Evolutionary conservation across 306 rosid species (phyloP).

Genomic region (Nissolia schottii): DNA sequence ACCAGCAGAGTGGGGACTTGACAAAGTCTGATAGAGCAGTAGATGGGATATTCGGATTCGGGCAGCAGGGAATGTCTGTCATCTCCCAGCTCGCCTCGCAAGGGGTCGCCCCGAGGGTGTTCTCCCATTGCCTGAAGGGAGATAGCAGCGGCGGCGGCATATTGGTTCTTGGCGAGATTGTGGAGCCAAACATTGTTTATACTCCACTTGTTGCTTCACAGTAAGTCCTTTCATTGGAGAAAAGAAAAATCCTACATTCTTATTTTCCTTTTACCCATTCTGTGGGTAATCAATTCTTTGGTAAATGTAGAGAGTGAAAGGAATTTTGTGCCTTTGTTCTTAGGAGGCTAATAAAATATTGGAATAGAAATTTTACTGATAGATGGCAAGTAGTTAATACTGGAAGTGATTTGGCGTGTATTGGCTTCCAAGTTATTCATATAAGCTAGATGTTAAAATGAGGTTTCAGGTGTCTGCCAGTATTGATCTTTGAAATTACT

Average conservation of each 20-base stretch:
- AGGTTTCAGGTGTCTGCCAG: neutral
- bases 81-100: slow-evolving; percentile 88
- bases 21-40: slow-evolving; percentile 89
- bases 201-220: slow-evolving; percentile 87
- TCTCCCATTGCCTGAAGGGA: slow-evolving; percentile 95
- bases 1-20: slow-evolving; percentile 77
- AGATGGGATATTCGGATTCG: slow-evolving; percentile 95
- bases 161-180: slow-evolving; percentile 90
- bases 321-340: neutral
- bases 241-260: neutral
- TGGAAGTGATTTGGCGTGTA: neutral
- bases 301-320: neutral
- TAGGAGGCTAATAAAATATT: neutral
- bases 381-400: neutral
- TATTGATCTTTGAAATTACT: neutral
- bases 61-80: slow-evolving; percentile 81
- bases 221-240: slow-evolving; percentile 46
- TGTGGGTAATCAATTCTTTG: slow-evolving; percentile 7
- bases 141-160: slow-evolving; percentile 87
- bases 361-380: neutral
- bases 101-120: slow-evolving; percentile 76
- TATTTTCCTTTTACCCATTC: neutral
- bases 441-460: neutral
- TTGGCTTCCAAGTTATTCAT: neutral
- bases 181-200: slow-evolving; percentile 78